phyloP scores from a whole-genome alignment of 768 basidiomycete genomes.

The Panaeolus cyanescens region DNA sequence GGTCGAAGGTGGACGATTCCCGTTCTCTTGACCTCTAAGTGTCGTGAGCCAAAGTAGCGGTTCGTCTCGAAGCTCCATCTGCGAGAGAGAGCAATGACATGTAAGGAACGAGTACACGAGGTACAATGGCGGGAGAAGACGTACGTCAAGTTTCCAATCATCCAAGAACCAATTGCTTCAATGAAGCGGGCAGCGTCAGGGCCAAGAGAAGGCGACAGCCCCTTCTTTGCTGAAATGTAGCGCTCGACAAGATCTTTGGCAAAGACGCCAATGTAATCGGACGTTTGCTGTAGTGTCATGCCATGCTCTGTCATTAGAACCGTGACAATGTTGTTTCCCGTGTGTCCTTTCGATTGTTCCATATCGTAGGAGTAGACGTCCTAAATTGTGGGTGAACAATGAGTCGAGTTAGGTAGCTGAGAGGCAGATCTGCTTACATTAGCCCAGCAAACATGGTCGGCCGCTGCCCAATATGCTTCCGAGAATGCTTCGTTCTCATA shows the following conservation, averaged over 20 bases:
- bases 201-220: constrained; percentile 55
- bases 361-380: constrained; percentile 75
- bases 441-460: constrained; percentile 70
- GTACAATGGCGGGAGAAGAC: constrained; percentile 3
- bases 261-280: constrained; percentile 55
- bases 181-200: constrained; percentile 53
- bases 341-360: constrained; percentile 67
- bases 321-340: constrained; percentile 68
- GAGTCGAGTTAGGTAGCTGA: not conserved
- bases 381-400: constrained; percentile 31
- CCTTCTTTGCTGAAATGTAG: constrained; percentile 46
- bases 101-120: constrained; percentile 14
- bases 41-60: constrained; percentile 64
- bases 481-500: constrained; percentile 57
- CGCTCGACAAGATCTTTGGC: constrained; percentile 51
- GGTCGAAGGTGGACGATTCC: constrained; percentile 46
- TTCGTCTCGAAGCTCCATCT: constrained; percentile 73
- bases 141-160: constrained; percentile 60
- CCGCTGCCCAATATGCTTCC: constrained; percentile 56
- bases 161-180: constrained; percentile 59
- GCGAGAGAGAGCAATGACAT: constrained; percentile 9
- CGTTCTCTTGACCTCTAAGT: constrained; percentile 52
- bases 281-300: constrained; percentile 58
- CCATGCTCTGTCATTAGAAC: constrained; percentile 61
- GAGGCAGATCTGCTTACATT: constrained; percentile 47